These are phyloP conservation scores for Sutorius australiensis DNA, from an alignment of 768 basidiomycete species.

Conservation along the genomic window DNA sequence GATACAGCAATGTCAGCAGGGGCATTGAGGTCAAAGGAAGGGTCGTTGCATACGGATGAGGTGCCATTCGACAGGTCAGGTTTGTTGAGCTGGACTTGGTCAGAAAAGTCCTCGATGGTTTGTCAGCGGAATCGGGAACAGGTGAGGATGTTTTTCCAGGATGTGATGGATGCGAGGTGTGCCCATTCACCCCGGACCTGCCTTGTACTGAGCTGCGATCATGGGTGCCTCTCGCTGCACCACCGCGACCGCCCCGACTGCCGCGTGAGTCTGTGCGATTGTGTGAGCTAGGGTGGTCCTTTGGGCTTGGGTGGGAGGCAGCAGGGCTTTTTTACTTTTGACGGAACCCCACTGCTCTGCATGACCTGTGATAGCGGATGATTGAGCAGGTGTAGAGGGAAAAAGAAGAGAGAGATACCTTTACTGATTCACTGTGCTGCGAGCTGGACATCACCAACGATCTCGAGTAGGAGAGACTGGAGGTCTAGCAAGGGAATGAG, in stretches of 20 bases:
- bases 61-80: slow-evolving; percentile 14
- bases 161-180: slow-evolving; percentile 22
- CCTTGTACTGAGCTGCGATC: slow-evolving; percentile 41
- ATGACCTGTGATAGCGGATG: slow-evolving; percentile 45
- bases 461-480: slow-evolving; percentile 66
- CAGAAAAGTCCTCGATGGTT: slow-evolving; percentile 18
- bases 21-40: slow-evolving; percentile 9
- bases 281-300: slow-evolving; percentile 37
- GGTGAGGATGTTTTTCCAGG: slow-evolving; percentile 29
- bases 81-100: slow-evolving; percentile 14
- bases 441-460: slow-evolving; percentile 61
- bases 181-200: slow-evolving; percentile 31
- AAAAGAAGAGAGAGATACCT: slow-evolving; percentile 38
- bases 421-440: slow-evolving; percentile 73
- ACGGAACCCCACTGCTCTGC: slow-evolving; percentile 82
- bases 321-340: slow-evolving; percentile 73
- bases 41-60: slow-evolving; percentile 10
- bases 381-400: slow-evolving; percentile 6
- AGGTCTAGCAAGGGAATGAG: slow-evolving; percentile 48
- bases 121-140: slow-evolving; percentile 34
- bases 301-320: slow-evolving; percentile 44
- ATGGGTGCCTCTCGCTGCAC: slow-evolving; percentile 47
- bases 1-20: slow-evolving; percentile 10
- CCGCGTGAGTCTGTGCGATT: slow-evolving; percentile 48
- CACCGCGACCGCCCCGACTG: slow-evolving; percentile 59